Evolutionary conservation across 257 asterid species (phyloP).

Genomic region (Solanum neorickii): DNA sequence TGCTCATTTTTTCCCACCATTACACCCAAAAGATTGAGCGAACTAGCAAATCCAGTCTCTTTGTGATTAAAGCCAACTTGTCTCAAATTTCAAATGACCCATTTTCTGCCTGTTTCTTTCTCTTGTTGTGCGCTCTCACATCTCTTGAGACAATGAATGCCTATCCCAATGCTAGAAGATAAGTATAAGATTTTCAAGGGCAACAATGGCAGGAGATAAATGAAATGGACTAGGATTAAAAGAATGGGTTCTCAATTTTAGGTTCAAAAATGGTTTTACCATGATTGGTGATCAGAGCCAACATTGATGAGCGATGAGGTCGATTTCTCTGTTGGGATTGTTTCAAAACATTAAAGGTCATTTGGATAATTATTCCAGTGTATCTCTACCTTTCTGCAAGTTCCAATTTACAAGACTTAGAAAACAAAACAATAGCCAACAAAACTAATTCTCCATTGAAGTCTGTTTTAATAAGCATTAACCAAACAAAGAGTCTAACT

Average conservation of each 20-base stretch:
- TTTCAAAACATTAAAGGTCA: not conserved
- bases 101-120: not conserved
- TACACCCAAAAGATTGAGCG: not conserved
- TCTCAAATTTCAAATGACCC: not conserved
- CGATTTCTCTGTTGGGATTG: not conserved
- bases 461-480: not conserved
- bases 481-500: not conserved
- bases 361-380: not conserved
- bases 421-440: not conserved
- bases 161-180: not conserved
- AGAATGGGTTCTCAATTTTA: not conserved
- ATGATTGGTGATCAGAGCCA: not conserved
- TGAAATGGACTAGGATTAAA: not conserved
- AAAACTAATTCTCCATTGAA: not conserved
- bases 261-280: not conserved
- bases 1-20: not conserved
- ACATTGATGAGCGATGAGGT: not conserved
- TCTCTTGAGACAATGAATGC: not conserved
- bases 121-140: not conserved
- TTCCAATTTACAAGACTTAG: not conserved
- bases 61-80: not conserved
- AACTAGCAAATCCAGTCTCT: not conserved
- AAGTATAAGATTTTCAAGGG: not conserved
- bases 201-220: not conserved
- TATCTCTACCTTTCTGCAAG: not conserved